Percentiles rank a stretch among this genome's conserved stretches.
Conservation (phyloP, 768 basidiomycete genomes). For the Pholiota molesta region DNA sequence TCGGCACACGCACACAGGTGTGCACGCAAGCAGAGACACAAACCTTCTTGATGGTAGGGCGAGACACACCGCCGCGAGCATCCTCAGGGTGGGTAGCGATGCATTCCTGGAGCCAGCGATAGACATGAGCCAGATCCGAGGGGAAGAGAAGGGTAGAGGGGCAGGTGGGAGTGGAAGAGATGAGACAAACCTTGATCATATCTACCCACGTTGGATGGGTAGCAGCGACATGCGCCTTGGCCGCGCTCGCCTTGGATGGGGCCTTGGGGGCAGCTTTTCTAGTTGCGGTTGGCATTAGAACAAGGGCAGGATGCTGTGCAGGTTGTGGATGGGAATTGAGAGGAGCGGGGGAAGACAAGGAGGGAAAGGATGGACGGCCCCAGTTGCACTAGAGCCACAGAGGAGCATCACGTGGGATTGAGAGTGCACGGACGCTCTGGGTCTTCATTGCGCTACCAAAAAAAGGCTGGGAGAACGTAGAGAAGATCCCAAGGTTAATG, state of each 20-base stretch:
- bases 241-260: conserved; percentile 34
- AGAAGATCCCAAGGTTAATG: conserved; percentile 9
- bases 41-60: conserved; percentile 82
- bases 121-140: conserved; percentile 12
- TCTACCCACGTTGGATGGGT: conserved; percentile 73
- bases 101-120: conserved; percentile 55
- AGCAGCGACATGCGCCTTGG: conserved; percentile 36
- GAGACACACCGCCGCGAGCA: conserved; percentile 74
- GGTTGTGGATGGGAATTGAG: not conserved
- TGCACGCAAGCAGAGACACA: conserved; percentile 13
- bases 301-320: not conserved
- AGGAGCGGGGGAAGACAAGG: conserved; percentile 7
- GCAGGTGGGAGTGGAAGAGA: conserved; percentile 7
- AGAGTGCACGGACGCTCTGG: conserved; percentile 16
- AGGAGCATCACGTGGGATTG: conserved; percentile 8
- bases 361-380: conserved; percentile 4
- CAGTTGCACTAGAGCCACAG: not conserved
- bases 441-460: not conserved
- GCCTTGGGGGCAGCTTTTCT: conserved; percentile 45
- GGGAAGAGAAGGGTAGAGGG: conserved; percentile 33
- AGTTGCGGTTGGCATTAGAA: conserved; percentile 11
- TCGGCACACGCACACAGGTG: conserved; percentile 8
- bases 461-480: conserved; percentile 13
- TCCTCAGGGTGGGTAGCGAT: conserved; percentile 74
- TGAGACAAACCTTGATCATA: conserved; percentile 72